phyloP scores from a whole-genome alignment of 345 rosid species.

The Eucalyptus lansdowneana region DNA sequence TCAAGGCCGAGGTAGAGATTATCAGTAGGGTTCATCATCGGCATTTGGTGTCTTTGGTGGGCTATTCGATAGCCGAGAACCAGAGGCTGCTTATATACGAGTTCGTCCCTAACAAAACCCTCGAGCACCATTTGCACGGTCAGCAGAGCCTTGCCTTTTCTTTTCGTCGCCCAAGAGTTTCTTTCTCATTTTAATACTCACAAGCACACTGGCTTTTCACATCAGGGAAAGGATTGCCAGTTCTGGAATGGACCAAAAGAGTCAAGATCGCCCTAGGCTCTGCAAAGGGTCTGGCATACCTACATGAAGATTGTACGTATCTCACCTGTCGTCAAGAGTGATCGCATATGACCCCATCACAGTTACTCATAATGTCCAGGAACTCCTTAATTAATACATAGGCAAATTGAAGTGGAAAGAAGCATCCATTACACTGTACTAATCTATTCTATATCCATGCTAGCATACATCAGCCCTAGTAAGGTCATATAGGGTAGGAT shows the following conservation, averaged over 20 bases:
- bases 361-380: not conserved
- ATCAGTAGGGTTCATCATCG: slow-evolving; percentile 95
- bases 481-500: not conserved
- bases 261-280: slow-evolving; percentile 83
- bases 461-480: not conserved
- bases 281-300: slow-evolving; percentile 96
- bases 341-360: not conserved
- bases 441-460: not conserved
- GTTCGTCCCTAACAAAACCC: slow-evolving; percentile 80
- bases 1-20: slow-evolving; percentile 90
- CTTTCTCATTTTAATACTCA: not conserved
- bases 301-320: slow-evolving; percentile 93
- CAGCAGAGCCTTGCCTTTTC: not conserved
- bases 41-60: slow-evolving; percentile 88
- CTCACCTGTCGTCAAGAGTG: not conserved
- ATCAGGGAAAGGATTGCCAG: slow-evolving; percentile 41
- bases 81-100: slow-evolving; percentile 83
- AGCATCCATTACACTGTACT: not conserved
- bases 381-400: not conserved
- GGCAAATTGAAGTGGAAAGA: not conserved
- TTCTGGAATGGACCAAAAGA: slow-evolving; percentile 77
- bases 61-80: slow-evolving; percentile 53
- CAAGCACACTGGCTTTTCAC: not conserved
- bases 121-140: slow-evolving; percentile 93
- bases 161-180: not conserved